These are phyloP conservation scores for Tulasnella sp. DNA, from an alignment of 768 basidiomycete genomes.

Conservation along the genomic window DNA sequence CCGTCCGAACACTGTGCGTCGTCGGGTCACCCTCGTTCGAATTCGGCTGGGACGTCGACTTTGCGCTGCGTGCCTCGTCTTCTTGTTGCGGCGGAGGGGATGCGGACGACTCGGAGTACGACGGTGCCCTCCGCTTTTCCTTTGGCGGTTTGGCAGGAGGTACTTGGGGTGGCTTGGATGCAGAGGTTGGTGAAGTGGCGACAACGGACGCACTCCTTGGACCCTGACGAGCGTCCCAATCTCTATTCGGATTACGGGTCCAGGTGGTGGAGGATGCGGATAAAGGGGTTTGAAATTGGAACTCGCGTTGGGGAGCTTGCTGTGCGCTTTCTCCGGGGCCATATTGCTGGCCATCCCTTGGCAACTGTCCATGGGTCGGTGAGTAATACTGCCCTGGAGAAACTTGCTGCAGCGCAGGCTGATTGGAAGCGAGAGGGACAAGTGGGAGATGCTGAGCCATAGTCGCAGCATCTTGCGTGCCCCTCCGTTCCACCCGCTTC, in stretches of 20 bases:
- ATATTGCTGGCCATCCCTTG: neutral
- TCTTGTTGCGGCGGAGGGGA: neutral
- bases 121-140: neutral
- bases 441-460: neutral
- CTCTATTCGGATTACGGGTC: neutral
- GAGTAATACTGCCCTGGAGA: neutral
- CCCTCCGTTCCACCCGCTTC: constrained; percentile 68
- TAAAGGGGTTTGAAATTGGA: neutral
- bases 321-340: neutral
- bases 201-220: neutral
- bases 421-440: neutral
- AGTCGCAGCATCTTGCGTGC: constrained; percentile 23
- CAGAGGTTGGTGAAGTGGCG: neutral
- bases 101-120: neutral
- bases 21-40: neutral
- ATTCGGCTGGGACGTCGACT: neutral
- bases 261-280: neutral
- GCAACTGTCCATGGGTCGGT: neutral
- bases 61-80: neutral
- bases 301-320: neutral
- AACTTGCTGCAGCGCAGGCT: neutral
- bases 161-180: neutral
- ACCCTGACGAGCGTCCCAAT: neutral
- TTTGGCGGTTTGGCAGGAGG: neutral
- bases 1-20: neutral